These are phyloP conservation scores for Eucalyptus tenuipes DNA, from an alignment of 345 rosid genomes.

Conservation along the genomic window DNA sequence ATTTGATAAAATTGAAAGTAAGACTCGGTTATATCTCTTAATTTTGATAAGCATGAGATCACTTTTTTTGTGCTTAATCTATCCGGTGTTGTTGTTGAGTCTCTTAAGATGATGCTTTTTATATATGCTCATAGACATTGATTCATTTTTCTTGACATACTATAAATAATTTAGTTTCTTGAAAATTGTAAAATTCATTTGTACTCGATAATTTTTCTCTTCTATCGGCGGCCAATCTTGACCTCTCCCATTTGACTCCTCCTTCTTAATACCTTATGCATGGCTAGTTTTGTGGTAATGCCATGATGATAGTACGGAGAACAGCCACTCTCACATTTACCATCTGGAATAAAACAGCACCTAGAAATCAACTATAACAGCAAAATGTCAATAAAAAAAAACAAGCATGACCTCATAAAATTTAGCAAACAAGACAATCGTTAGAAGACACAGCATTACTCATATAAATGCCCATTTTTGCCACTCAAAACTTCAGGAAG, in stretches of 20 bases:
- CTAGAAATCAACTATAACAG: neutral
- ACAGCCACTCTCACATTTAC: neutral
- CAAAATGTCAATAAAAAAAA: neutral
- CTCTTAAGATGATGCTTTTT: rapidly evolving
- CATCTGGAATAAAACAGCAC: neutral
- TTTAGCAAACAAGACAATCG: neutral
- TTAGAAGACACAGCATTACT: too few species aligned
- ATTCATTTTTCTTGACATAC: neutral
- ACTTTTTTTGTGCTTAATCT: rapidly evolving
- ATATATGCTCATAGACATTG: neutral
- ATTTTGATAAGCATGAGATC: neutral
- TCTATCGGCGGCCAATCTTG: neutral
- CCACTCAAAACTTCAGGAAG: neutral
- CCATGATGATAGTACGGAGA: neutral
- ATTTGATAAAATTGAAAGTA: rapidly evolving
- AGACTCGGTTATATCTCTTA: neutral
- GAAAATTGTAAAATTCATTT: neutral
- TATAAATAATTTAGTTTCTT: neutral
- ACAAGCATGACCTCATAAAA: neutral
- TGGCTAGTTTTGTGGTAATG: neutral
- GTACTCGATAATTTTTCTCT: neutral
- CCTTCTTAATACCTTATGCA: neutral
- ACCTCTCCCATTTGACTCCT: neutral
- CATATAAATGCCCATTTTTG: neutral
- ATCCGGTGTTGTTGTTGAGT: rapidly evolving